Base-by-base conservation (phyloP, 768 basidiomycete species). In the Plicaturopsis crispa region DNA sequence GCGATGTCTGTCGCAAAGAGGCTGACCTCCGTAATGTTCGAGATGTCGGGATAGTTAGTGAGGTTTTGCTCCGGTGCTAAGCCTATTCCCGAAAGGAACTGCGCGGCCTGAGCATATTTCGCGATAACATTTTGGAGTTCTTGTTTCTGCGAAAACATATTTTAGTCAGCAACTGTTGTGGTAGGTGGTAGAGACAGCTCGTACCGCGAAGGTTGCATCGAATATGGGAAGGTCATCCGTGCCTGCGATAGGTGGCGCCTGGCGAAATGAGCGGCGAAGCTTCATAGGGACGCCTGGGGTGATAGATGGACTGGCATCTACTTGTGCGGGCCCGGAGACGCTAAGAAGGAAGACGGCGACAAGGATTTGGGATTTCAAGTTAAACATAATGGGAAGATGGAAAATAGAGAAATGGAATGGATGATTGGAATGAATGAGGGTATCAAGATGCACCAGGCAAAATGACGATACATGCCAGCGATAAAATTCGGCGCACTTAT, bases 21-120 rank as follows among this genome's bases (percentile, higher is more conserved):
- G 28, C 40, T 31, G 4, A 38, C 35, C 11, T 43, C 28, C 21
- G 44, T 38, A 22, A 41, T 34, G 17, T 43, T 45, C 14, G 41
- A 31, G 24, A 37, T 35, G 12, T 39, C 46, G 20, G 35, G 30
- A 24, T 38, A 40, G 33, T 38, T 40, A 20, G 30, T 41, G 35
- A 31, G n/a, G 32, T 28, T 14, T 14, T 13, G 41, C 14, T 35
- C 20, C 3, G 44, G 39, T 6, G 32, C 31, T 22, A 64, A 51
- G 13, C 44, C 55, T 23, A 63, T 43, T 3, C 61, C 63, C 8
- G 43, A 26, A 13, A 66, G 48, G 42, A 53, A 48, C 11, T 53
- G 32, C 4, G 22, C 35, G 4, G 62, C 57, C 3, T 43, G 30
- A 0, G 48, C 51, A 38, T 64, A 65, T 44, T 65, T 65, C n/a